phyloP scores from a whole-genome alignment of 257 asterid genomes.

The Solanum stenotomum region DNA sequence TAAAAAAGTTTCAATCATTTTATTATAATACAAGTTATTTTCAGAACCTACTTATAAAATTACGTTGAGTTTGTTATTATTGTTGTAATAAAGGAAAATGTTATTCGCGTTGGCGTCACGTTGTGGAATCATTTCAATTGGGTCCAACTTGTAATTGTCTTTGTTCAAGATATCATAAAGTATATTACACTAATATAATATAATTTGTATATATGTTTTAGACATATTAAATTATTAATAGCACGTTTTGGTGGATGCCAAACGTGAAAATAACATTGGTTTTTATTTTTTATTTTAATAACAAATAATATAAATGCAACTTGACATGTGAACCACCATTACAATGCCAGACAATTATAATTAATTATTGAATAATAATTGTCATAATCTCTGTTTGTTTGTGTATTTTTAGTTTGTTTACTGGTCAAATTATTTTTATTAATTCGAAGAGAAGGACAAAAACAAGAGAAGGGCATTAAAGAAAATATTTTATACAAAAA shows the following conservation, averaged over 20 bases:
- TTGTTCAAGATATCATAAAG: neutral
- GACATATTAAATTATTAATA: neutral
- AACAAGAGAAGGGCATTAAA: neutral
- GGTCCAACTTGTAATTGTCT: neutral
- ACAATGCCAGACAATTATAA: neutral
- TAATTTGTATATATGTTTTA: neutral
- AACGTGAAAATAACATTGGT: slow-evolving; percentile 4
- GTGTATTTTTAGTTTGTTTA: neutral
- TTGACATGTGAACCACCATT: slow-evolving; percentile 1
- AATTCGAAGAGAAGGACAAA: neutral
- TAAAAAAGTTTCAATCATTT: no score
- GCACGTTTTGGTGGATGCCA: slow-evolving; percentile 18
- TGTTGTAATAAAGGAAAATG: neutral
- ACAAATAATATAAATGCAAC: neutral
- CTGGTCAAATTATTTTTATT: neutral
- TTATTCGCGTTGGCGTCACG: neutral
- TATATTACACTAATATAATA: neutral
- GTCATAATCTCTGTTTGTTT: neutral
- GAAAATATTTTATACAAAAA: neutral
- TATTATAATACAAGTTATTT: no score
- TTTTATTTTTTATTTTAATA: neutral
- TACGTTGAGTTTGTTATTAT: neutral
- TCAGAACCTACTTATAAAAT: neutral
- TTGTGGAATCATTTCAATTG: neutral
- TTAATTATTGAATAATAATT: neutral